A percentile compares a stretch with the other conserved stretches of the same genome.
Evolutionary conservation across 768 basidiomycete species (phyloP).

Genomic region (Boletus coccyginus): DNA sequence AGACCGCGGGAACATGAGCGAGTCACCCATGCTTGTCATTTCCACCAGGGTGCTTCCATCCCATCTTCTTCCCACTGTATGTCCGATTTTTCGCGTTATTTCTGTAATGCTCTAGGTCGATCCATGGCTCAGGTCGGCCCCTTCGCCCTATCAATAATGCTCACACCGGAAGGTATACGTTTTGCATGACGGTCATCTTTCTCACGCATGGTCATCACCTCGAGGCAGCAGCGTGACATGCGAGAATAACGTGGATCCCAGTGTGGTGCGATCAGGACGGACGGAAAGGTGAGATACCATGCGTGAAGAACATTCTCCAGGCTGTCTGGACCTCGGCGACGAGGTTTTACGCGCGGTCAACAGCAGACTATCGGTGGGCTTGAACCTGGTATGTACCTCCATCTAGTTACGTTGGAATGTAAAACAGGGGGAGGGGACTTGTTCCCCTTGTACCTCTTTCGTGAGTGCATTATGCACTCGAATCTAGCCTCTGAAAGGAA

Average conservation of each 20-base stretch:
- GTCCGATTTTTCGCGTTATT: not conserved
- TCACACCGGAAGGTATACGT: not conserved
- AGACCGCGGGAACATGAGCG: not conserved
- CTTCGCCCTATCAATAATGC: not conserved
- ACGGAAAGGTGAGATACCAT: not conserved
- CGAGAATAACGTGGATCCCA: not conserved
- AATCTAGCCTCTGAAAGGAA: constrained; percentile 10
- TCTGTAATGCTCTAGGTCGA: not conserved
- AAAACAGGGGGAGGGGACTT: not conserved
- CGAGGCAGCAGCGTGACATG: not conserved
- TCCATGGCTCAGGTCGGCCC: not conserved
- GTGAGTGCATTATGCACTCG: not conserved
- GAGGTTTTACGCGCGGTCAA: not conserved
- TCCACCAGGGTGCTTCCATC: not conserved
- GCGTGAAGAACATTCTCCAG: not conserved
- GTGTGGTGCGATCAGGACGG: not conserved
- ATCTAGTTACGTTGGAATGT: not conserved
- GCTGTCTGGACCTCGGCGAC: not conserved
- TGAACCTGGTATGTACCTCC: not conserved
- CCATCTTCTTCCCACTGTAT: constrained; percentile 1
- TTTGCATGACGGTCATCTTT: not conserved
- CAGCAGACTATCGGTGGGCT: not conserved
- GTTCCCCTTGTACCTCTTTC: constrained; percentile 14
- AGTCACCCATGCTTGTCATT: not conserved
- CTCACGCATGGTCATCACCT: not conserved